Conservation (phyloP, 129 eudicot genomes). For the Flaveria brownii region DNA sequence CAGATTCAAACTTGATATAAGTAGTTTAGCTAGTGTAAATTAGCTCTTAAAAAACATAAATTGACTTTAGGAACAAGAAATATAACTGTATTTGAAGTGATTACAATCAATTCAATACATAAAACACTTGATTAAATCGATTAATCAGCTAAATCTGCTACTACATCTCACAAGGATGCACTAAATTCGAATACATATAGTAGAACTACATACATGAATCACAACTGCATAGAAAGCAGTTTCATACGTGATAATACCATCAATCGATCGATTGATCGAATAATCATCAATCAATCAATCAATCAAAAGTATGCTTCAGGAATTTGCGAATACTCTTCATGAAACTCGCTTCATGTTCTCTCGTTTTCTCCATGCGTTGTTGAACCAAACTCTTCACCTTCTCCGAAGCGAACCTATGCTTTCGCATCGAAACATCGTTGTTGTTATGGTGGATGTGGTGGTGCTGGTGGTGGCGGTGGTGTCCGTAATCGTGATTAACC, state of each 20-base stretch:
- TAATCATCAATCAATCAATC: neutral
- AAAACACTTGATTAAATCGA: neutral
- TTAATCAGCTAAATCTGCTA: constrained; percentile 32
- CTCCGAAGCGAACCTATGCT: constrained; percentile 19
- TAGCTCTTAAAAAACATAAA: no score
- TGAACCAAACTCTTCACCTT: constrained; percentile 19
- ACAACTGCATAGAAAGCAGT: constrained; percentile 30
- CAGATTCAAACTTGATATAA: no score
- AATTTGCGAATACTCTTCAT: constrained; percentile 37
- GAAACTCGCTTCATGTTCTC: constrained; percentile 21
- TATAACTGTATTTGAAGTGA: no score
- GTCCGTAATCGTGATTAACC: constrained; percentile 20
- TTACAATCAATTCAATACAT: no score
- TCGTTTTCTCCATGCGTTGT: constrained; percentile 19
- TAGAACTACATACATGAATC: constrained; percentile 6
- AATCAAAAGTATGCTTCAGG: constrained; percentile 35
- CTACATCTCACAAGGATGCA: constrained; percentile 39
- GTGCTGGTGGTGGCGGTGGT: constrained; percentile 22
- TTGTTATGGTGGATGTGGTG: constrained; percentile 18
- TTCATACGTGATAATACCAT: constrained; percentile 6
- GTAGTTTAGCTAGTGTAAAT: no score
- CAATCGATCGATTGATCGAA: constrained; percentile 18
- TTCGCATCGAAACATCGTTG: constrained; percentile 5
- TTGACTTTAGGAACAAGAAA: no score
- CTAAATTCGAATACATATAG: constrained; percentile 16